Evolutionary conservation across 352 stramenopile genomes (phyloP).

Genomic region (Phytophthora syringae): DNA sequence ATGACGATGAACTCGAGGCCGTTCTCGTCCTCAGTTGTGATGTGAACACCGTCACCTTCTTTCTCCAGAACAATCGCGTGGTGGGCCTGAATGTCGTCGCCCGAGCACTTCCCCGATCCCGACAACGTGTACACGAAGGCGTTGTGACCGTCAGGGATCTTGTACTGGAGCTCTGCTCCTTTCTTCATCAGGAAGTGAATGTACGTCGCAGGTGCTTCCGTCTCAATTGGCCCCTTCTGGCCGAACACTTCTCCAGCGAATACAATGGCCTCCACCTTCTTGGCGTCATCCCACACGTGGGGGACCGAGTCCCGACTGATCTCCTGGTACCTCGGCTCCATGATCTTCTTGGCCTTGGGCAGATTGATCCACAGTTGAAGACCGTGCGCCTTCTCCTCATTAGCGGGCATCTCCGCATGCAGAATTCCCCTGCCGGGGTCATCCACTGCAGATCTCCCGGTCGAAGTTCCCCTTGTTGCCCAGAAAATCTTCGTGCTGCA

Average conservation of each 20-base stretch:
- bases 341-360: constrained; percentile 52
- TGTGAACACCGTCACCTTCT: constrained; percentile 52
- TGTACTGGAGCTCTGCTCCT: constrained; percentile 43
- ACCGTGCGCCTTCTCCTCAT: constrained; percentile 41
- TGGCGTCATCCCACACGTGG: constrained; percentile 44
- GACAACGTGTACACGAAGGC: constrained; percentile 48
- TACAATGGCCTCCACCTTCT: constrained; percentile 54
- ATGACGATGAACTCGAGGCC: constrained; percentile 68
- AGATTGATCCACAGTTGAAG: constrained; percentile 68
- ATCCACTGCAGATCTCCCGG: constrained; percentile 70
- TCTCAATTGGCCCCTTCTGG: constrained; percentile 47
- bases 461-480: constrained; percentile 56
- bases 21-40: constrained; percentile 39
- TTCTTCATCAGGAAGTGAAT: constrained; percentile 61
- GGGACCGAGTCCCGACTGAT: constrained; percentile 47
- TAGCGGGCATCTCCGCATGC: constrained; percentile 58
- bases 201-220: constrained; percentile 54
- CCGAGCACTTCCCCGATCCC: constrained; percentile 36
- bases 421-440: constrained; percentile 60
- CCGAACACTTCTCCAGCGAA: constrained; percentile 63
- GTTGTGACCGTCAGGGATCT: constrained; percentile 49
- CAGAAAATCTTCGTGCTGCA: constrained; percentile 88
- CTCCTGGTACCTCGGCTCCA: constrained; percentile 60
- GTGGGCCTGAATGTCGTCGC: constrained; percentile 36
- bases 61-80: constrained; percentile 56